Percentiles rank a stretch among this genome's conserved stretches.
Evolutionary conservation across 2,329 filamentous ascomycete genomes (phyloP).

Genomic region (Thielaviopsis musarum): DNA sequence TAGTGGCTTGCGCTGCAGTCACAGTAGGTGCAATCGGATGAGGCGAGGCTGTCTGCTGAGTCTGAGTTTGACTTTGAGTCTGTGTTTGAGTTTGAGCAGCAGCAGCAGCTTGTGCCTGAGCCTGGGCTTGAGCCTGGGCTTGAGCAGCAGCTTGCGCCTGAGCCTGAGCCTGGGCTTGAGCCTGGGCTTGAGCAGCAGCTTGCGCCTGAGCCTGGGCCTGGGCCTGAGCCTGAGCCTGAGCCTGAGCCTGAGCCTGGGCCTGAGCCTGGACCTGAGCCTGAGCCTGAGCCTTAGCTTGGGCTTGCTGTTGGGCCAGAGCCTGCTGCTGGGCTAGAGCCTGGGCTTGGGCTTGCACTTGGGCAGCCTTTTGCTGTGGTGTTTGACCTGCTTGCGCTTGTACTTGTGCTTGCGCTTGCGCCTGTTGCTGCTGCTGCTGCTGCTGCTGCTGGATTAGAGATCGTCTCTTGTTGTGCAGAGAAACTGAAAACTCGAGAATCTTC

Average conservation of each 20-base stretch:
- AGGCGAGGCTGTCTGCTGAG: slow-evolving; percentile 1
- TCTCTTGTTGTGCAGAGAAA: slow-evolving; percentile 34
- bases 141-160: slow-evolving; percentile 15
- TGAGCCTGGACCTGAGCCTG: slow-evolving; percentile 16
- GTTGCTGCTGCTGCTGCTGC: slow-evolving; percentile 20
- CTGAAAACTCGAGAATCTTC: slow-evolving; percentile 44
- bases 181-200: slow-evolving; percentile 11
- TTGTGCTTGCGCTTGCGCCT: slow-evolving; percentile 16
- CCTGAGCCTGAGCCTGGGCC: slow-evolving; percentile 13
- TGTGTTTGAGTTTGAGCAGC: slow-evolving; percentile 12
- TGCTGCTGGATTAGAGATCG: slow-evolving; percentile 21
- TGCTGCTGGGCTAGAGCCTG: slow-evolving; percentile 16
- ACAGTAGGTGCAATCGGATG: slow-evolving; percentile 10
- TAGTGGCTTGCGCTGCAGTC: slow-evolving; percentile 12
- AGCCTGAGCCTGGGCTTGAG: slow-evolving; percentile 13
- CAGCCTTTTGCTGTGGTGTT: slow-evolving; percentile 16
- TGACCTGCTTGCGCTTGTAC: too few species aligned
- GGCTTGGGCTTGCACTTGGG: slow-evolving; percentile 13
- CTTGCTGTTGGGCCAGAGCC: slow-evolving; percentile 15
- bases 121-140: slow-evolving; percentile 14
- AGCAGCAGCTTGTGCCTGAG: slow-evolving; percentile 12
- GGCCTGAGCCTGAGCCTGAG: slow-evolving; percentile 14
- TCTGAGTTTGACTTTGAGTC: slow-evolving; percentile 9
- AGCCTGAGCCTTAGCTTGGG: slow-evolving; percentile 15
- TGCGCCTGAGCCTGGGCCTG: slow-evolving; percentile 12